Base-by-base conservation (phyloP, 2,329 filamentous ascomycete species). In the Clonostachys chloroleuca region DNA sequence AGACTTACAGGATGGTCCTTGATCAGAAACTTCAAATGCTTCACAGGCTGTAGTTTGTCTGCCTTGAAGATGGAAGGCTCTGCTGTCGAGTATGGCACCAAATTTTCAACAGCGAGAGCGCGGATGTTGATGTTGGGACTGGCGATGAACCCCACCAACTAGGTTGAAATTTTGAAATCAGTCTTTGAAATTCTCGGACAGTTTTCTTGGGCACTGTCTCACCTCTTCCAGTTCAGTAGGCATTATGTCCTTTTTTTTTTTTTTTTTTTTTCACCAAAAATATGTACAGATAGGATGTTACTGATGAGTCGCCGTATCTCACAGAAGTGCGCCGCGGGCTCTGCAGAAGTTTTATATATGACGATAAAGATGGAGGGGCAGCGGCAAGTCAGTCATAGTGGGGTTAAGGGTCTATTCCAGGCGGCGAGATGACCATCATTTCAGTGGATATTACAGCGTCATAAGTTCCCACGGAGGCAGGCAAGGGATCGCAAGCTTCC, bases 111-210 rank as follows among this genome's bases (percentile, higher is more conserved):
- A 43, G 92, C 92, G 55, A 92, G 78, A 64, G 89, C 84, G 57
- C 94, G 84, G 54, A 97, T 90, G 64, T 96, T 88, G 40, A 90
- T 89, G 64, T 95, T 96, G 50, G 89, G 89, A 70, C 95, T 87
- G 67, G 89, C 87, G 50, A 97, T 87, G 69, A 97, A 96, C 64
- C 91, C 90, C 51, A 96, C 90, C 46, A 96, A 83, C 89, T 95
- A 5, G 40, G 16, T 24, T 17, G 40, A 40, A 40, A 40, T 40
- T 14, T 42, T 17, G 9, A 10, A 30, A 30, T 30, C 9, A 30
- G 24, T 30, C 24, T 30, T 30, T 30, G 24, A 30, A 30, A 10
- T 30, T 4, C 24, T 10, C 24, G 24, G 24, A 30, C 24, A 18
- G 36, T 39, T n/a, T 39, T n/a, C 14, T 13, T n/a, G 14, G 14